Percentiles rank a stretch among this genome's conserved stretches.
These are phyloP conservation scores for Plasmopara muralis DNA, from an alignment of 352 stramenopile genomes.

Conservation along the genomic window DNA sequence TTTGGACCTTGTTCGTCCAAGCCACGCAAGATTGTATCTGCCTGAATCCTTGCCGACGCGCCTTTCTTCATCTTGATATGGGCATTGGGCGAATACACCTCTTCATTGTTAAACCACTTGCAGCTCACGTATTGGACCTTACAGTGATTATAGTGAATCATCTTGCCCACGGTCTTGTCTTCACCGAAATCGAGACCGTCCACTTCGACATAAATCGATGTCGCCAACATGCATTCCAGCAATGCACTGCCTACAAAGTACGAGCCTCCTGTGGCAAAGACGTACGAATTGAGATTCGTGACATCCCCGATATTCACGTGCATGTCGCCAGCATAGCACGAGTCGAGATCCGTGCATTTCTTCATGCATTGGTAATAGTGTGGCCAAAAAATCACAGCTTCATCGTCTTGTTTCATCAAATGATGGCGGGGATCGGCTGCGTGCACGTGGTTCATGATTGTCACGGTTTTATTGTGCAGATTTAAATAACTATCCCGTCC, in stretches of 20 bases:
- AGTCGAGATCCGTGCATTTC: slow-evolving; percentile 55
- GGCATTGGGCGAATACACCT: slow-evolving; percentile 62
- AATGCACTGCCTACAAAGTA: slow-evolving; percentile 71
- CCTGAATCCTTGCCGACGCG: slow-evolving; percentile 42
- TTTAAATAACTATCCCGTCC: slow-evolving; percentile 71
- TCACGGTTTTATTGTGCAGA: slow-evolving; percentile 77
- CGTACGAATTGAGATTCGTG: slow-evolving; percentile 65
- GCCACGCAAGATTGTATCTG: slow-evolving; percentile 52
- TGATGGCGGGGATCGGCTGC: slow-evolving; percentile 39
- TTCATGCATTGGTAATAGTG: slow-evolving; percentile 73
- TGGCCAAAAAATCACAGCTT: slow-evolving; percentile 71
- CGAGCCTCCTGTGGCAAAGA: slow-evolving; percentile 68
- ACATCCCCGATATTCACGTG: slow-evolving; percentile 66
- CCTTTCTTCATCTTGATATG: slow-evolving; percentile 68
- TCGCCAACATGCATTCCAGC: slow-evolving; percentile 56
- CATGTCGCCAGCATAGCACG: slow-evolving; percentile 75
- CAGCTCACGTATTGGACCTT: slow-evolving; percentile 75
- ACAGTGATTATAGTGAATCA: slow-evolving; percentile 78
- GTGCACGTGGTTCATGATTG: slow-evolving; percentile 70
- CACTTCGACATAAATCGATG: slow-evolving; percentile 52
- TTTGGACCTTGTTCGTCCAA: slow-evolving; percentile 30
- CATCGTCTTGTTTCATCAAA: slow-evolving; percentile 70
- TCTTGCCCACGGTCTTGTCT: slow-evolving; percentile 77
- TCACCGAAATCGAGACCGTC: slow-evolving; percentile 67
- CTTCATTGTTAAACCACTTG: slow-evolving; percentile 84